Percentiles rank a stretch among this genome's conserved stretches.
These are phyloP conservation scores for Phellopilus nigrolimitatus DNA, from an alignment of 1,284 basidiomycete genomes.

Conservation along the genomic window DNA sequence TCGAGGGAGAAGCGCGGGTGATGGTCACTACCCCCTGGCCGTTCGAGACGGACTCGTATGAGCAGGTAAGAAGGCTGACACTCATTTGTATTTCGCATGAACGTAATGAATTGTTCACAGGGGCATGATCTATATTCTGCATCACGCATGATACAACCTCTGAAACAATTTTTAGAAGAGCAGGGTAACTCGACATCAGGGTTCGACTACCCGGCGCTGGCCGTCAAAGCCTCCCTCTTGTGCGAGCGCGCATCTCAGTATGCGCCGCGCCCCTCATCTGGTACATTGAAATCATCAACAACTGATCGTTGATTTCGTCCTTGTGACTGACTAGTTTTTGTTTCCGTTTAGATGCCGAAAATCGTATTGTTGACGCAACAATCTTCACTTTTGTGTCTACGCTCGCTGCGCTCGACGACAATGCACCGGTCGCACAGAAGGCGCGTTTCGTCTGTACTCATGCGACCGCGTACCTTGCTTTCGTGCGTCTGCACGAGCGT, in stretches of 20 bases:
- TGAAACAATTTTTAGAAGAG: slow-evolving; percentile 9
- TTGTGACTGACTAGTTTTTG: too few relatives aligned
- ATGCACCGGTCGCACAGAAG: background rate
- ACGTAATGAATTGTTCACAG: background rate
- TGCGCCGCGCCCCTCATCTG: slow-evolving; percentile 1
- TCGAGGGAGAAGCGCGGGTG: slow-evolving; percentile 4
- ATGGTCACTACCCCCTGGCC: slow-evolving; percentile 18
- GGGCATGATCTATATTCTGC: background rate
- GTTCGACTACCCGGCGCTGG: slow-evolving; percentile 7
- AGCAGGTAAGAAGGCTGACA: background rate
- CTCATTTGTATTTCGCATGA: background rate
- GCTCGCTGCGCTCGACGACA: slow-evolving; percentile 10
- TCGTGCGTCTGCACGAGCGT: slow-evolving; percentile 14
- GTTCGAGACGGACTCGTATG: background rate
- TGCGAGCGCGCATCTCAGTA: slow-evolving; percentile 15
- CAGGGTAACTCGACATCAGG: slow-evolving; percentile 9
- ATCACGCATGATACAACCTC: background rate
- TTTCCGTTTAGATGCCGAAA: slow-evolving; percentile 10
- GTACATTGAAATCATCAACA: background rate
- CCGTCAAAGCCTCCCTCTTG: slow-evolving; percentile 9
- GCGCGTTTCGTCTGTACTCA: slow-evolving; percentile 8
- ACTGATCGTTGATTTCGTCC: background rate
- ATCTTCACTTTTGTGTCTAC: slow-evolving; percentile 12
- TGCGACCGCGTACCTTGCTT: slow-evolving; percentile 12
- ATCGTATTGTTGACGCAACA: slow-evolving; percentile 6